Evolutionary conservation across 805 yeast genomes (phyloP), one percentile per base, ranked within the genome.

Genomic region (Scheffersomyces ergatensis): DNA sequence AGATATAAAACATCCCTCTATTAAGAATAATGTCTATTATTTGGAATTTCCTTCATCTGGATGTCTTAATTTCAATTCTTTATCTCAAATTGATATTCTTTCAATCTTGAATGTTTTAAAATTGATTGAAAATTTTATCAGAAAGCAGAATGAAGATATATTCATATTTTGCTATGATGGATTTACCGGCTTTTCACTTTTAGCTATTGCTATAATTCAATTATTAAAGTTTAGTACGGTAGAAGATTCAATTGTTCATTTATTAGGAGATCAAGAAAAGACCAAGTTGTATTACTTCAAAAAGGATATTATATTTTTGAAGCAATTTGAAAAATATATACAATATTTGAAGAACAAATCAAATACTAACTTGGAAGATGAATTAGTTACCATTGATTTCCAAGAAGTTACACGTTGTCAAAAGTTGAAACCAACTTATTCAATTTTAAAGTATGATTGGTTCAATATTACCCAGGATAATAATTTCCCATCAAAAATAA

Each of bases 121-220:
- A 38, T 46, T 61, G 36, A 50, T 67, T 34, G 47, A 63, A 34
- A 32, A 43, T 6, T 44, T 53, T 18, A 48, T 53, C 27, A 47
- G 48, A 23, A 33, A 43, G 31, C 34, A 33, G 36, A 51, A 53
- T 36, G 37, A 49, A 33, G 53, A 59, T 33, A 53, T 62, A 4
- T 61, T 65, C 33, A 46, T 64, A 4, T 65, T 58, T 41, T 63
- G 62, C 3, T 59, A 55, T 43, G 73, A 67, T 47, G 72, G 73
- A 1, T 66, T 63, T 42, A 64, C 72, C 7, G 70, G 69, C 3
- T 48, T 62, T 15, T 53, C 66, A 9, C 39, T 64, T 17, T 42
- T 64, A 26, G 40, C 55, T 5, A 43, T 57, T 29, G 38, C 41
- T 6, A 30, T 46, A 19, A 43, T 46, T 5, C 39, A 47, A 34